Evolutionary conservation across 495 filamentous ascomycete genomes (phyloP), one percentile per base, ranked within the genome.

Genomic region (Beverwykella pulmonaria): DNA sequence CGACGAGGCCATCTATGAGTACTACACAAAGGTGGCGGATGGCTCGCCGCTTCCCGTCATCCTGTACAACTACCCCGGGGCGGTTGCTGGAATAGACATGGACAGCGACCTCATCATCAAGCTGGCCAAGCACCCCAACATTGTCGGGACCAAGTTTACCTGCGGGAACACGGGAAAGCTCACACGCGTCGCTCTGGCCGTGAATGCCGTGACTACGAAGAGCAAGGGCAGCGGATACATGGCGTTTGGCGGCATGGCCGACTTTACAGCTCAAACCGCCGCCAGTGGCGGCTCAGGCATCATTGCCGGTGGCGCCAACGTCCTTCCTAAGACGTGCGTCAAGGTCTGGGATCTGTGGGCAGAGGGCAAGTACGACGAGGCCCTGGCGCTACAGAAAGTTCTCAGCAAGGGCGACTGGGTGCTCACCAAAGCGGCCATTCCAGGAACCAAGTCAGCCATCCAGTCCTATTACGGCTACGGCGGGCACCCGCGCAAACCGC

Each of bases 21-120:
- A 88, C 81, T 95, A 88, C 80, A 87, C 83, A 17, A 80, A 81
- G 30, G 89, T 94, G 1, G 92, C 92, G 25, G 89, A 93, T 73
- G 81, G 70, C 12, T 88, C 86, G 23, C 90, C 92, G 7, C 75
- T 95, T 17, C 90, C 90, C 2, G 79, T 96, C n/a, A 84, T 93
- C 59, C 80, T 96, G 14, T 94, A 95, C 81, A 95, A 96, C 81
- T 95, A 95, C 78, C 92, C 92, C 1, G 92, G 91, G 36, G 92
- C 91, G 36, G 92, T 95, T 5, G 86, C 90, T n/a, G 92, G 92
- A 27, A 91, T 96, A 71, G 92, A 95, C 74, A 90, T 96, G 89
- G 91, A 93, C 82, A 91, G 87, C 34, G 92, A 96, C 73, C 83
- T 94, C 53, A 84, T 95, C 67, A 91, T 94, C 75, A 85, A 82